Percentiles rank a stretch among this genome's conserved stretches.
Conservation (phyloP, 768 basidiomycete genomes). For the Clavaria fumosa region DNA sequence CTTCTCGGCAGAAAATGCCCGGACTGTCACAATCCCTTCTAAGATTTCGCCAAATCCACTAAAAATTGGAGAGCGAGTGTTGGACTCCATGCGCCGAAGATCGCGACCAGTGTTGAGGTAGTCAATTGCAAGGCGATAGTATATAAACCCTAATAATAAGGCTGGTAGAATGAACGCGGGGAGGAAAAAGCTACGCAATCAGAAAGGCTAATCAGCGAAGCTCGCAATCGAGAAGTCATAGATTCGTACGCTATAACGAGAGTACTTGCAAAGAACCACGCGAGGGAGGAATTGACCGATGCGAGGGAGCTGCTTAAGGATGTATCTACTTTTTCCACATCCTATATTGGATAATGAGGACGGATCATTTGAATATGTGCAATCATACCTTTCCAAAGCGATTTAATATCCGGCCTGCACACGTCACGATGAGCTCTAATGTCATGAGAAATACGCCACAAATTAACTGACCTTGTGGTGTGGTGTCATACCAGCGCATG, state of each 20-base stretch:
- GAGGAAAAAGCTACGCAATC: slow-evolving; percentile 58
- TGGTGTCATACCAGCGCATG: slow-evolving; percentile 74
- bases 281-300: slow-evolving; percentile 63
- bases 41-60: slow-evolving; percentile 71
- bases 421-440: no score
- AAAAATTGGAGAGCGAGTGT: slow-evolving; percentile 71
- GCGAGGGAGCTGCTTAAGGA: slow-evolving; percentile 54
- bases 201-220: neutral
- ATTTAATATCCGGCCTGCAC: slow-evolving; percentile 66
- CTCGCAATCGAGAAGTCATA: slow-evolving; percentile 1
- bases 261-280: slow-evolving; percentile 62
- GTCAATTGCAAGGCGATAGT: slow-evolving; percentile 52
- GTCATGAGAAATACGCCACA: no score
- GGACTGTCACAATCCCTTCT: slow-evolving; percentile 87
- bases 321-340: slow-evolving; percentile 77
- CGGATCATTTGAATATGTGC: slow-evolving; percentile 5
- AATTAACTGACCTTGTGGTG: slow-evolving; percentile 44
- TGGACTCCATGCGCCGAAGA: slow-evolving; percentile 82
- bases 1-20: slow-evolving; percentile 75
- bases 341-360: slow-evolving; percentile 20
- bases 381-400: slow-evolving; percentile 51
- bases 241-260: slow-evolving; percentile 47
- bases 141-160: slow-evolving; percentile 52
- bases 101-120: slow-evolving; percentile 74
- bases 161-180: slow-evolving; percentile 77